phyloP scores from a whole-genome alignment of 352 stramenopile genomes.

The Phytopythium montanum region DNA sequence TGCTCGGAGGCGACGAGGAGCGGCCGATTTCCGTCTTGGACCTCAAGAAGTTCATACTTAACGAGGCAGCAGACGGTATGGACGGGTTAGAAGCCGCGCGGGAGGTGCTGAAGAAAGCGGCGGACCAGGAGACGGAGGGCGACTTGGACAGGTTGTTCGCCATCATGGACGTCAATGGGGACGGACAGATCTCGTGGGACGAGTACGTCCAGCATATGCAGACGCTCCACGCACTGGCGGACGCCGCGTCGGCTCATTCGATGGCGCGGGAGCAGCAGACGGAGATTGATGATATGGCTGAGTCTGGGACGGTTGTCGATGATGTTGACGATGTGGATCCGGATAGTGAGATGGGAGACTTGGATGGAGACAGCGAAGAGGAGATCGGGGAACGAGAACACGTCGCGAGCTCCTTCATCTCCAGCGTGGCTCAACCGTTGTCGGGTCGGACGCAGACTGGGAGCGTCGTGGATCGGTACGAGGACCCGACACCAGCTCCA shows the following conservation, averaged over 20 bases:
- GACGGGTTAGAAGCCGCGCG: slow-evolving; percentile 3
- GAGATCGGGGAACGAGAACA: not conserved
- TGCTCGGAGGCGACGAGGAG: slow-evolving; percentile 31
- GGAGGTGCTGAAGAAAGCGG: slow-evolving; percentile 32
- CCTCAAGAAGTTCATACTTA: slow-evolving; percentile 24
- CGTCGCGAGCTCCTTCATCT: not conserved
- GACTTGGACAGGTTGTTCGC: slow-evolving; percentile 41
- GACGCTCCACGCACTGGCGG: slow-evolving; percentile 33
- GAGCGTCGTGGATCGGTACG: not conserved
- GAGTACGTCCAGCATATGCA: slow-evolving; percentile 53
- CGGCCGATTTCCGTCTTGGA: slow-evolving; percentile 24
- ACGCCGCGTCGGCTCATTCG: slow-evolving; percentile 17
- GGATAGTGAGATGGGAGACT: not conserved
- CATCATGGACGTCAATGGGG: slow-evolving; percentile 47
- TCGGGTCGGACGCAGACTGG: not conserved
- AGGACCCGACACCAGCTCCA: not conserved
- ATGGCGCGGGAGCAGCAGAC: not conserved
- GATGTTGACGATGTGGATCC: not conserved
- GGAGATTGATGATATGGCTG: not conserved
- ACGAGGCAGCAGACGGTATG: not conserved
- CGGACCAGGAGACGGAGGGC: slow-evolving; percentile 29
- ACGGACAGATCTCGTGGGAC: slow-evolving; percentile 47
- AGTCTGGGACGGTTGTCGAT: too few relatives aligned
- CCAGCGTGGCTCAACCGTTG: not conserved
- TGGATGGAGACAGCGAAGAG: not conserved